A percentile compares a stretch with the other conserved stretches of the same genome.
phyloP scores from a whole-genome alignment of 305 asterid genomes.

The Fraxinus greggii region DNA sequence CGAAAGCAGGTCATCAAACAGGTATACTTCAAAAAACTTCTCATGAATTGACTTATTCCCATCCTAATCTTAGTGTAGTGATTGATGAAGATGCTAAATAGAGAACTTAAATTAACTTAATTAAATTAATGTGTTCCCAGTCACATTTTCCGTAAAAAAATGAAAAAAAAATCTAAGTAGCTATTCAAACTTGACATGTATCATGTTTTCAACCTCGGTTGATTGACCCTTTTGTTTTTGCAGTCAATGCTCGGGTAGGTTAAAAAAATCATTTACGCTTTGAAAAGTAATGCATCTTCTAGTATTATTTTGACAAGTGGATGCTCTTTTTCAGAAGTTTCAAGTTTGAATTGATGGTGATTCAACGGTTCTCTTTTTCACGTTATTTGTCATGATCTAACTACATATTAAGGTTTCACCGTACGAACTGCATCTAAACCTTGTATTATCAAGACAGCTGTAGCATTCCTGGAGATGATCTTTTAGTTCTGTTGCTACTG shows the following conservation, averaged over 20 bases:
- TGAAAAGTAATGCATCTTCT: neutral
- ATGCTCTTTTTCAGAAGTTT: neutral
- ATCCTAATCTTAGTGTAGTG: neutral
- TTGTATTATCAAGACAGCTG: neutral
- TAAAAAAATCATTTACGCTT: neutral
- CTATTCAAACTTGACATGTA: neutral
- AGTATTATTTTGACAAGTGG: neutral
- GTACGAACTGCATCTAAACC: neutral
- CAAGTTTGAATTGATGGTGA: neutral
- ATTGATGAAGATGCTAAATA: neutral
- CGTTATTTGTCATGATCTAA: neutral
- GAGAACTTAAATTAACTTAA: neutral
- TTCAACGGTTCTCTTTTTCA: neutral
- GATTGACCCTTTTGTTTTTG: neutral
- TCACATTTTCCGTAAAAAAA: neutral
- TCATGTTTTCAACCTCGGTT: neutral
- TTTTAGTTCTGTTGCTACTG: neutral
- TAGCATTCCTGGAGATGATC: neutral
- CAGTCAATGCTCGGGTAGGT: neutral
- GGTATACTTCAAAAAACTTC: slow-evolving; percentile 35
- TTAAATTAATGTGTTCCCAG: neutral
- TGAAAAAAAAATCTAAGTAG: neutral
- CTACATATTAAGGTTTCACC: neutral
- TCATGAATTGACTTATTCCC: neutral
- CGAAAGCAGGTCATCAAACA: slow-evolving; percentile 80